phyloP scores from a whole-genome alignment of 2,329 filamentous ascomycete genomes.

The Tolypocladium guangdongense region DNA sequence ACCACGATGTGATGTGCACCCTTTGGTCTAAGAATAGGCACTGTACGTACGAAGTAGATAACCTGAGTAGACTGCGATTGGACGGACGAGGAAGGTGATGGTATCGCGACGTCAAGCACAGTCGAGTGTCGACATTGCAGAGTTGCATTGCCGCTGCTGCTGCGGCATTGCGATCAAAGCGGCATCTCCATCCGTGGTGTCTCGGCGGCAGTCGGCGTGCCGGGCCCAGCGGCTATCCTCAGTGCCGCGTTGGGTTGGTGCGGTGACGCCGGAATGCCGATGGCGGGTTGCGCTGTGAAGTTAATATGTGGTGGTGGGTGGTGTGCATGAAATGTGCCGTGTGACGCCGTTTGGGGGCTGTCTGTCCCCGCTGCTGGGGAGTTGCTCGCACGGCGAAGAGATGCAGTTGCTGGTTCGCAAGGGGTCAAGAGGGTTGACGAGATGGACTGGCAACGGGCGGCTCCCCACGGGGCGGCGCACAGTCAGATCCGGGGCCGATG shows the following conservation, averaged over 20 bases:
- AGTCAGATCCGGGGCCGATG: too few relatives aligned
- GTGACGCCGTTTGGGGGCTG: not conserved
- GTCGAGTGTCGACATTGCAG: not conserved
- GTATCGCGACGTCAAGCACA: not conserved
- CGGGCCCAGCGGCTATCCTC: not conserved
- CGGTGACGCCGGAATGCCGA: not conserved
- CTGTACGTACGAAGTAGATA: not conserved
- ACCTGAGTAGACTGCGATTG: not conserved
- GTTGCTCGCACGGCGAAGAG: not conserved
- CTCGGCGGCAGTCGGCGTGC: not conserved
- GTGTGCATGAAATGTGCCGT: too few relatives aligned
- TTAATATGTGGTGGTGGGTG: not conserved
- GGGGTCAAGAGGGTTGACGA: too few relatives aligned
- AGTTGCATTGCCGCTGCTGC: not conserved
- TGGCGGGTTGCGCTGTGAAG: not conserved
- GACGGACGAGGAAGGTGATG: not conserved
- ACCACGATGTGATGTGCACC: not conserved
- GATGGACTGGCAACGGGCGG: not conserved
- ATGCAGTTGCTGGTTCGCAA: too few relatives aligned
- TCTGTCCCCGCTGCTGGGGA: not conserved
- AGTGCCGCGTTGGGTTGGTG: not conserved
- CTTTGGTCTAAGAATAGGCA: not conserved
- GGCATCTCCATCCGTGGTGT: not conserved
- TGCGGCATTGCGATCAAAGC: not conserved
- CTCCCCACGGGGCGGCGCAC: not conserved